Evolutionary conservation across 495 filamentous ascomycete genomes (phyloP).

Genomic region (Usnea hakonensis): DNA sequence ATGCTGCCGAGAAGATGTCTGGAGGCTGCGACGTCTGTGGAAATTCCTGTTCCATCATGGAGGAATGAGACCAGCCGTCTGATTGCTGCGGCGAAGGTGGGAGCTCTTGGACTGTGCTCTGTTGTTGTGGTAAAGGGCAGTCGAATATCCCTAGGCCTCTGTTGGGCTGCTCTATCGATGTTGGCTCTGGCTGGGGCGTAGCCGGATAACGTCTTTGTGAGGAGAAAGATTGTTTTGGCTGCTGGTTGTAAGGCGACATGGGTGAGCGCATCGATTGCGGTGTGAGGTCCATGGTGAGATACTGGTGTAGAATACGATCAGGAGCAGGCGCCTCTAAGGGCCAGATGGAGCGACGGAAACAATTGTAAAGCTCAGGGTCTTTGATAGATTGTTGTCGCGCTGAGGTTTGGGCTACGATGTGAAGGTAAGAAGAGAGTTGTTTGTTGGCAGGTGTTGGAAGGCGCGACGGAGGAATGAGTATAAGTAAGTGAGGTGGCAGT

Average conservation of each 20-base stretch:
- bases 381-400: constrained; percentile 3
- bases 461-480: constrained; percentile 18
- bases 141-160: constrained; percentile 25
- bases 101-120: constrained; percentile 22
- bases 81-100: constrained; percentile 27
- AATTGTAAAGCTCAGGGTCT: neutral
- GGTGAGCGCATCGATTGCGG: constrained; percentile 27
- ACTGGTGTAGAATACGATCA: neutral
- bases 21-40: constrained; percentile 24
- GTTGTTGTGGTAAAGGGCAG: constrained; percentile 21
- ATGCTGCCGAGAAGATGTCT: constrained; percentile 25
- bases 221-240: constrained; percentile 23
- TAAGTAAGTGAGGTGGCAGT: constrained; percentile 4
- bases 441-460: constrained; percentile 22
- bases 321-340: neutral
- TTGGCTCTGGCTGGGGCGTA: constrained; percentile 25
- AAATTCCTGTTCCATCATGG: constrained; percentile 27
- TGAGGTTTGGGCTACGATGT: neutral
- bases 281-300: constrained; percentile 21
- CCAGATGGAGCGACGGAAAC: neutral
- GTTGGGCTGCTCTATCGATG: constrained; percentile 16
- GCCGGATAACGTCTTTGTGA: constrained; percentile 21
- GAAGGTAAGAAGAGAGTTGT: constrained; percentile 19
- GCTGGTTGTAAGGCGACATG: constrained; percentile 23
- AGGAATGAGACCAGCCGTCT: constrained; percentile 24